These are phyloP conservation scores for Vishniacozyma victoriae DNA, from an alignment of 768 basidiomycete species.

Conservation along the genomic window DNA sequence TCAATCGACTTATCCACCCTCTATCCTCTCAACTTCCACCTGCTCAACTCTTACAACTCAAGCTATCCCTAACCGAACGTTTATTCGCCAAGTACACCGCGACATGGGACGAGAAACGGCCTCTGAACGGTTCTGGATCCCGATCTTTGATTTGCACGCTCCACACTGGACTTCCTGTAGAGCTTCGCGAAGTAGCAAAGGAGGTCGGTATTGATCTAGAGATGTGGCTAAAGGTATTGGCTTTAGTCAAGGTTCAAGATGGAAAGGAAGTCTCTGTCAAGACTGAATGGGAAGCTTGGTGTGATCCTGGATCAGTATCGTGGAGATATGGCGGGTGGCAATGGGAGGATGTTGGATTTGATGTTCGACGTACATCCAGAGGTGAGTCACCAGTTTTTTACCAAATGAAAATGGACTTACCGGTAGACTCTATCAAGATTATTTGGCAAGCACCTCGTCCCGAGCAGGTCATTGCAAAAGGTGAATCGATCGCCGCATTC, in stretches of 20 bases:
- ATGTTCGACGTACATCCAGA: constrained; percentile 28
- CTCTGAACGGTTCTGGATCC: constrained; percentile 36
- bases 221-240: constrained; percentile 35
- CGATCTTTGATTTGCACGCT: constrained; percentile 40
- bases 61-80: constrained; percentile 12
- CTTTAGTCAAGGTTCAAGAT: constrained; percentile 5
- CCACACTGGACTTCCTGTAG: constrained; percentile 30
- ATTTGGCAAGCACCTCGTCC: constrained; percentile 38
- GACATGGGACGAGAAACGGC: constrained; percentile 38
- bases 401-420: too few relatives aligned
- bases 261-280: constrained; percentile 5
- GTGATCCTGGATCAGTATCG: constrained; percentile 45
- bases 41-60: constrained; percentile 17
- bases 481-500: constrained; percentile 5
- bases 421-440: constrained; percentile 36
- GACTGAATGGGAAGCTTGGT: constrained; percentile 47
- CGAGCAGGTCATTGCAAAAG: background rate
- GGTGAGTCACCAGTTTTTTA: constrained; percentile 25
- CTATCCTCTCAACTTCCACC: constrained; percentile 29
- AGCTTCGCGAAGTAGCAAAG: constrained; percentile 27
- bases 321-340: constrained; percentile 46
- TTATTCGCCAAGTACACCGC: constrained; percentile 19
- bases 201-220: constrained; percentile 19
- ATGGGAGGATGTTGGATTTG: constrained; percentile 44
- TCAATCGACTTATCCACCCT: constrained; percentile 31